Base-by-base conservation (phyloP, 2,329 filamentous ascomycete species). In the Fusarium gaditjirri region DNA sequence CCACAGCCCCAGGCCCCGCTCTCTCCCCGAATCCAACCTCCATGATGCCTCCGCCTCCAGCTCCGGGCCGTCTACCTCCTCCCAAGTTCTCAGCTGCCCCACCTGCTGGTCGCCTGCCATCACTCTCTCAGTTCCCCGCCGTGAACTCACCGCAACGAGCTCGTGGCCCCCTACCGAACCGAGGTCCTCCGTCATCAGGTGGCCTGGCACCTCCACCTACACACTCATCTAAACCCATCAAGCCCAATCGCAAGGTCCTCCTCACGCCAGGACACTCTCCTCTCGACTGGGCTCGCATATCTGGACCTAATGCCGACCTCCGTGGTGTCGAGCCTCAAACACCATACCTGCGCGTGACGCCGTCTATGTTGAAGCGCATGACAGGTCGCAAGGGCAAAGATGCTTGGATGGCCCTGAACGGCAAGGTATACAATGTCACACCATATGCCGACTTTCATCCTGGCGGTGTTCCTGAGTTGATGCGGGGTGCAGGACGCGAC, bases 391-490 rank as follows among this genome's bases (percentile, higher is more conserved):
- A 92, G 78, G 94, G 94, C 13, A 91, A 89, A 69, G 93, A 97
- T 77, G 94, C 95, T 1, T 99, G 96, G 96, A 97, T 93, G 67
- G 93, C 90, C 3, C 91, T 97, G 68, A 92, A 94, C 67, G 95
- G 95, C 3, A 93, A 93, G 77, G 95, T 98, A 33, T 99, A 98
- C 83, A 98, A 98, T 78, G 91, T 99, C 64, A 92, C 92, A 1
- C 94, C 95, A 0, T 99, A 98, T 79, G 80, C 94, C 39, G 91
- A 93, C 3, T 99, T 94, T 79, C 96, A 99, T 80, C 96, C 96
- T 0, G 96, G 96, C 27, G 96, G 93, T 13, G 89, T 92, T 75
- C 89, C 90, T 8, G 93, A 97, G 82, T 81, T 96, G 70, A 81
- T 92, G 80, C 84, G 89, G 36, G 87, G 85, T 38, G 91, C 91